These are phyloP conservation scores for Fusarium hainanense DNA, from an alignment of 2,329 filamentous ascomycete species.

Conservation along the genomic window DNA sequence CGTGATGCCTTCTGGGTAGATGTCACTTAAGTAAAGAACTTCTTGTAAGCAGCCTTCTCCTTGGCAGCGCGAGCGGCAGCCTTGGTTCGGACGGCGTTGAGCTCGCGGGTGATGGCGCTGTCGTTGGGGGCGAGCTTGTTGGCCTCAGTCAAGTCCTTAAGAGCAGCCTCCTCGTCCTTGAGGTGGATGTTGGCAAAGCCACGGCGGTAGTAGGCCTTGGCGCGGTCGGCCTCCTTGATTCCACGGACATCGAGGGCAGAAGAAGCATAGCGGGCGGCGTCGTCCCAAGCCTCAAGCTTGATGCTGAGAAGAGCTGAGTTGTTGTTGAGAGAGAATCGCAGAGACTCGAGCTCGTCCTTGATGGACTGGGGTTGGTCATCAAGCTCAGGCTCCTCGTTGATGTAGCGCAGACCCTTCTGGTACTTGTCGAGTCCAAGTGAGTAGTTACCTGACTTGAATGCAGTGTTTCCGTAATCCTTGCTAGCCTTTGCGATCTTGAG, in stretches of 20 bases:
- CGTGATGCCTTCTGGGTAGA: neutral
- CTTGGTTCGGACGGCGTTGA: slow-evolving; percentile 80
- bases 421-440: slow-evolving; percentile 86
- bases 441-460: slow-evolving; percentile 84
- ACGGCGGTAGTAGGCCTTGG: slow-evolving; percentile 88
- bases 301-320: slow-evolving; percentile 88
- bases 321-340: slow-evolving; percentile 88
- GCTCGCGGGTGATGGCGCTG: slow-evolving; percentile 78
- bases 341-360: slow-evolving; percentile 72
- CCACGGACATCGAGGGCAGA: slow-evolving; percentile 76
- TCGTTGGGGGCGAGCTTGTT: slow-evolving; percentile 80
- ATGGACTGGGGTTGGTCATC: slow-evolving; percentile 78
- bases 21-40: slow-evolving; percentile 75
- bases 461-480: slow-evolving; percentile 92
- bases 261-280: slow-evolving; percentile 75
- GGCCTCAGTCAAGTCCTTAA: slow-evolving; percentile 80
- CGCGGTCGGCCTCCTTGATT: slow-evolving; percentile 80
- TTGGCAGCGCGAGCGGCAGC: slow-evolving; percentile 79
- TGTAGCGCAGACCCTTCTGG: slow-evolving; percentile 89
- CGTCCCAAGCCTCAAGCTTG: slow-evolving; percentile 79
- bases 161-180: slow-evolving; percentile 86
- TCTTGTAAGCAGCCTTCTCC: slow-evolving; percentile 92
- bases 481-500: slow-evolving; percentile 84
- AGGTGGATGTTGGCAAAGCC: slow-evolving; percentile 78
- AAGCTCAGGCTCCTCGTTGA: slow-evolving; percentile 83